Evolutionary conservation across 345 rosid species (phyloP).

Genomic region (Murraya koenigii): DNA sequence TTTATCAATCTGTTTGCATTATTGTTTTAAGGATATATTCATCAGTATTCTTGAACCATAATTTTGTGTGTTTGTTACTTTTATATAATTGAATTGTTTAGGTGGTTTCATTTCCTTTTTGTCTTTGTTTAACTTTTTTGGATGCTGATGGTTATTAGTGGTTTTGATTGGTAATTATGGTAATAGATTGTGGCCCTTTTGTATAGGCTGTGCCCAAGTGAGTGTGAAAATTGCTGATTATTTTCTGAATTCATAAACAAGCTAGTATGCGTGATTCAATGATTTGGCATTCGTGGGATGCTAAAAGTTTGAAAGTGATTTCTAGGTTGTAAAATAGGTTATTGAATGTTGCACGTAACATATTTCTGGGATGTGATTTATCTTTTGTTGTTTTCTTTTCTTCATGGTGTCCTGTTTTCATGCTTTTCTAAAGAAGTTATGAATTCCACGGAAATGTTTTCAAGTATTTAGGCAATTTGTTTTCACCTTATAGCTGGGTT

Average conservation of each 20-base stretch:
- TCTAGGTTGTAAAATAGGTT: not conserved
- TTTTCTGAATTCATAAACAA: not conserved
- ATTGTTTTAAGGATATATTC: conserved; percentile 1
- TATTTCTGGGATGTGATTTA: not conserved
- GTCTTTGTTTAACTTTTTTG: not conserved
- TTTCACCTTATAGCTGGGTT: not conserved
- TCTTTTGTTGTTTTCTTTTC: not conserved
- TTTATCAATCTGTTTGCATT: not conserved
- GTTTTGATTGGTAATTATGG: not conserved
- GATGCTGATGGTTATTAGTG: not conserved
- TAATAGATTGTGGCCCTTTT: not conserved
- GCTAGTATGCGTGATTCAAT: not conserved
- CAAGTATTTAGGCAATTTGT: not conserved
- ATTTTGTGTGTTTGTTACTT: not conserved
- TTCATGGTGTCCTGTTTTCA: not conserved
- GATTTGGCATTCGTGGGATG: not conserved
- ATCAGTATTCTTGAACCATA: conserved; percentile 2
- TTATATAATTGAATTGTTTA: not conserved
- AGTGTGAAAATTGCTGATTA: not conserved
- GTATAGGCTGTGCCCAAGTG: not conserved
- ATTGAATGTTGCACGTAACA: not conserved
- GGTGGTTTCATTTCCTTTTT: not conserved
- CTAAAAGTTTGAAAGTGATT: not conserved
- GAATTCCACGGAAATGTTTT: not conserved
- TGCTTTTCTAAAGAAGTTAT: not conserved